Conservation (phyloP, 2,329 filamentous ascomycete genomes). For the Neopestalotiopsis clavispora region DNA sequence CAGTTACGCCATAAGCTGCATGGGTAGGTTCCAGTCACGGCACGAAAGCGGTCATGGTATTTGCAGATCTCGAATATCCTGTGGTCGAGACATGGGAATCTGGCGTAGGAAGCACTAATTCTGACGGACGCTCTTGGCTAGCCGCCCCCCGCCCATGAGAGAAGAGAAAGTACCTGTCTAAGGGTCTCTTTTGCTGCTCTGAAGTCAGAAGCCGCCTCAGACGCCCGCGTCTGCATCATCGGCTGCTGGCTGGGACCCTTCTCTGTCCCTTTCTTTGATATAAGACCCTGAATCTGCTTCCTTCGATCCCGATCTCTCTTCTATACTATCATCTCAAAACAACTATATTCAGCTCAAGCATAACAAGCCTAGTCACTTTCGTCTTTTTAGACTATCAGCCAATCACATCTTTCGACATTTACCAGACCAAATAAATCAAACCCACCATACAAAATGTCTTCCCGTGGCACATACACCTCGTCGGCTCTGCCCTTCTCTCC, state of each 20-base stretch:
- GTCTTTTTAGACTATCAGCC: neutral
- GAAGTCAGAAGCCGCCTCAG: conserved; percentile 28
- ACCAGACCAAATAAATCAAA: neutral
- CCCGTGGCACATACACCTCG: conserved; percentile 27
- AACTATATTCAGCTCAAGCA: neutral
- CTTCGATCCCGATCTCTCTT: neutral
- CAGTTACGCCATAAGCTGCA: conserved; percentile 33
- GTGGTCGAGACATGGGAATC: conserved; percentile 1
- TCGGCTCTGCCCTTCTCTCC: conserved; percentile 32
- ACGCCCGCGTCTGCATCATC: conserved; percentile 17
- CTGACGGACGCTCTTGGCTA: conserved; percentile 12
- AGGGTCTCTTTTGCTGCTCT: conserved; percentile 18
- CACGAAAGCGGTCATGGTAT: conserved; percentile 30
- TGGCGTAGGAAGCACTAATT: conserved; percentile 11
- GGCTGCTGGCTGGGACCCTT: conserved; percentile 16
- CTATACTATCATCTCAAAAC: neutral
- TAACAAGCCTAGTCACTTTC: neutral
- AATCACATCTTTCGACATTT: neutral
- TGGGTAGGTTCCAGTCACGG: conserved; percentile 26
- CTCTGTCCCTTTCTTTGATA: conserved; percentile 23
- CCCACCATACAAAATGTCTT: conserved; percentile 29
- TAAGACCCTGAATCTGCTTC: conserved; percentile 10
- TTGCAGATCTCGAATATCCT: conserved; percentile 31
- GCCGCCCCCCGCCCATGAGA: neutral
- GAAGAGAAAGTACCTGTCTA: conserved; percentile 5